Percentiles rank a stretch among this genome's conserved stretches.
phyloP scores from a whole-genome alignment of 345 rosid species.

The Camelina laxa region DNA sequence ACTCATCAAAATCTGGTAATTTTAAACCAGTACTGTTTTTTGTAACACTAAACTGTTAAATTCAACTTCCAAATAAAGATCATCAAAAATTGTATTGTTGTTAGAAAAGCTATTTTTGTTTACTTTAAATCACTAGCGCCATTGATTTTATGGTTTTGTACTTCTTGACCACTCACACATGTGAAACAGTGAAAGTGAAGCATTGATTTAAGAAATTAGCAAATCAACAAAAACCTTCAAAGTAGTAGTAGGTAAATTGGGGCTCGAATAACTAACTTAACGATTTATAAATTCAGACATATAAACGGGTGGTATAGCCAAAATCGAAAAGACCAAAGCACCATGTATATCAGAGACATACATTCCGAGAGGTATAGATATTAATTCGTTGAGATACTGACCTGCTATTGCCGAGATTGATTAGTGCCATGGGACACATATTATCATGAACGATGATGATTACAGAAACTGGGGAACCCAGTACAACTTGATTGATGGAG shows the following conservation, averaged over 20 bases:
- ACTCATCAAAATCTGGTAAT: conserved; percentile 44
- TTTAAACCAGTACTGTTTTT: conserved; percentile 9
- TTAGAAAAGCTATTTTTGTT: neutral
- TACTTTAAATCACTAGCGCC: conserved; percentile 20
- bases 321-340: too few relatives aligned
- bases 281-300: neutral
- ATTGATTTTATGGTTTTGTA: conserved; percentile 10
- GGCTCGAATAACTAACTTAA: neutral
- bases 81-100: neutral
- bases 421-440: too few relatives aligned
- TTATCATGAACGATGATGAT: too few relatives aligned
- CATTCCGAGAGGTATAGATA: too few relatives aligned
- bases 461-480: too few relatives aligned
- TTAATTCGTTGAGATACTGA: too few relatives aligned
- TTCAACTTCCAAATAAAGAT: conserved; percentile 8
- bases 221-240: neutral
- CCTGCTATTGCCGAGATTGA: too few relatives aligned
- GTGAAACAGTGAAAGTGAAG: neutral
- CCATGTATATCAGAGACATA: too few relatives aligned
- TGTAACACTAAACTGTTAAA: neutral
- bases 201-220: neutral
- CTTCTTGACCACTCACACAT: too few relatives aligned
- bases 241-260: neutral
- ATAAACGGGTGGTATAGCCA: too few relatives aligned
- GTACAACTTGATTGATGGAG: too few relatives aligned